Conservation (phyloP, 176 grass and related monocot genomes). For the Aegilops sharonensis region DNA sequence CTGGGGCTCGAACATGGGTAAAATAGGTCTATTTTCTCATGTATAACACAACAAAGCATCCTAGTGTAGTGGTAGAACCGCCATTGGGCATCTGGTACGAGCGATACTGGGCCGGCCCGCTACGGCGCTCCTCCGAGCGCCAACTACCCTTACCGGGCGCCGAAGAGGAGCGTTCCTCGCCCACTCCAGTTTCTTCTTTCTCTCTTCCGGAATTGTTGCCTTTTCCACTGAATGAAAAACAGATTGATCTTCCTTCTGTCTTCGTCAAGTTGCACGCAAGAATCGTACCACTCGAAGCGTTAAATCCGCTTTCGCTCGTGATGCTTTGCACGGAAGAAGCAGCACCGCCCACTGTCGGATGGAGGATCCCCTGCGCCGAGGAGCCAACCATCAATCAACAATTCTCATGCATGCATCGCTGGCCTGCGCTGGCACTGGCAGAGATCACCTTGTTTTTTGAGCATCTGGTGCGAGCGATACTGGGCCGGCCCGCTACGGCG, state of each 20-base stretch:
- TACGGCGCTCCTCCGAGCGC: too few relatives aligned
- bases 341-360: neutral
- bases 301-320: neutral
- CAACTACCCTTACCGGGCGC: too few relatives aligned
- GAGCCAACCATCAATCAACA: neutral
- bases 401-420: neutral
- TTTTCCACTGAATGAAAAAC: neutral
- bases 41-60: too few relatives aligned
- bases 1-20: too few relatives aligned
- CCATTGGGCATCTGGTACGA: too few relatives aligned
- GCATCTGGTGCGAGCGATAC: too few relatives aligned
- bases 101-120: too few relatives aligned
- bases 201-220: too few relatives aligned
- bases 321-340: neutral
- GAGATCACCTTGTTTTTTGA: neutral
- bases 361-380: neutral
- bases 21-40: too few relatives aligned
- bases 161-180: too few relatives aligned
- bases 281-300: neutral
- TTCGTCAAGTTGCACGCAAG: neutral
- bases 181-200: neutral
- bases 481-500: too few relatives aligned
- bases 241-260: neutral
- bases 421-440: neutral
- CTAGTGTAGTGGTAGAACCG: too few relatives aligned